These are phyloP conservation scores for Candolleomyces eurysporus DNA, from an alignment of 768 basidiomycete genomes.

Conservation along the genomic window DNA sequence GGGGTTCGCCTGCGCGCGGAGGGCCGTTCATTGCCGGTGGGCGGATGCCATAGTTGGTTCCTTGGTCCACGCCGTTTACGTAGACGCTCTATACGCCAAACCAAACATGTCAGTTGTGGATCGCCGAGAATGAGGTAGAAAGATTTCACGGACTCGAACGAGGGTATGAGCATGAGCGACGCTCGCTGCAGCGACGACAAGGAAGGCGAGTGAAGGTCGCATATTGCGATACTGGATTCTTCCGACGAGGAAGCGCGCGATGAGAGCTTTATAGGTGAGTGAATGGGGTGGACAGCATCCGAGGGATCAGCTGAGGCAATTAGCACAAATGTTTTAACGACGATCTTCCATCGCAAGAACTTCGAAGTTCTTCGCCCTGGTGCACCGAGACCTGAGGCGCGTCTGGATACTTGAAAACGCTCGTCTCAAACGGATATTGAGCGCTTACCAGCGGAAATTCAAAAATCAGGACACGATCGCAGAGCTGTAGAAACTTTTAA, in stretches of 20 bases:
- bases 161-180: constrained; percentile 8
- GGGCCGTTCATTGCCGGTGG: constrained; percentile 12
- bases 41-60: constrained; percentile 15
- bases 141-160: constrained; percentile 1
- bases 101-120: neutral
- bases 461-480: too few species aligned
- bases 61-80: constrained; percentile 37
- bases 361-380: neutral
- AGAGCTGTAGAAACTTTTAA: too few species aligned
- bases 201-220: neutral
- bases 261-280: neutral
- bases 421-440: too few species aligned
- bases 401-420: too few species aligned
- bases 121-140: neutral
- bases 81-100: constrained; percentile 20
- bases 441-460: too few species aligned
- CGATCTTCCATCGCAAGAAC: neutral
- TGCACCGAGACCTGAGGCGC: too few species aligned
- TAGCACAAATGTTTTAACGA: neutral
- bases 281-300: neutral
- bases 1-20: constrained; percentile 7
- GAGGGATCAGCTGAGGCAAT: neutral
- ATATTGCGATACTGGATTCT: neutral
- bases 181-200: neutral
- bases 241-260: neutral